Conservation (phyloP, 2,329 filamentous ascomycete species). For the Hypoxylon sp. region DNA sequence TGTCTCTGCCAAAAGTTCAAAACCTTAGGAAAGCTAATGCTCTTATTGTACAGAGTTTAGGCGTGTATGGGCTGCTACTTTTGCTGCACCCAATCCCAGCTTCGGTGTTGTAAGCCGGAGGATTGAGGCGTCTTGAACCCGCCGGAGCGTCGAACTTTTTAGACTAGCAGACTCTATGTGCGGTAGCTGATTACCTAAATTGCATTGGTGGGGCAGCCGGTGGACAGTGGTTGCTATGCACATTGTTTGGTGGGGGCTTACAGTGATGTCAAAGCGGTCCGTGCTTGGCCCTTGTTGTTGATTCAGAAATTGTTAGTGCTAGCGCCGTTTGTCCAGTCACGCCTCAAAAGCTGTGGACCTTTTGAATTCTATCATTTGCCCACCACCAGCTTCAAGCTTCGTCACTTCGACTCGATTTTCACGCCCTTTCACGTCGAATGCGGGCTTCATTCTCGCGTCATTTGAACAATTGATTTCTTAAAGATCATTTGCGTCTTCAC, state of each 20-base stretch:
- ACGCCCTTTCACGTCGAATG: slow-evolving; percentile 38
- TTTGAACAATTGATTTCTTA: slow-evolving; percentile 39
- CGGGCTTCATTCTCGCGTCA: slow-evolving; percentile 45
- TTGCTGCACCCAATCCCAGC: not conserved
- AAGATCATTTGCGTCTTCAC: slow-evolving; percentile 7
- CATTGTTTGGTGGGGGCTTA: slow-evolving; percentile 35
- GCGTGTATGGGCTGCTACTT: slow-evolving; percentile 3
- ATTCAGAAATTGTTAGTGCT: slow-evolving; percentile 52
- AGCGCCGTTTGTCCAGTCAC: slow-evolving; percentile 32
- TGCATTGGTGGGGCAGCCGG: slow-evolving; percentile 17
- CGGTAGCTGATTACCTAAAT: slow-evolving; percentile 19
- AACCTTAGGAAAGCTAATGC: not conserved
- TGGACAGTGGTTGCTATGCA: slow-evolving; percentile 46
- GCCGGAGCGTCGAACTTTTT: slow-evolving; percentile 11
- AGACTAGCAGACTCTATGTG: slow-evolving; percentile 1
- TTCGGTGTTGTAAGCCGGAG: slow-evolving; percentile 24
- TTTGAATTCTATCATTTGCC: slow-evolving; percentile 29
- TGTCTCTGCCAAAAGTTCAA: slow-evolving; percentile 5
- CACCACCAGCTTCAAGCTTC: slow-evolving; percentile 33
- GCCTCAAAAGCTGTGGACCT: slow-evolving; percentile 30
- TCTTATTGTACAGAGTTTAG: not conserved
- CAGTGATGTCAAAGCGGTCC: slow-evolving; percentile 45
- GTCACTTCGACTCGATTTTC: slow-evolving; percentile 31
- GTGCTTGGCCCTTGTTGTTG: slow-evolving; percentile 46
- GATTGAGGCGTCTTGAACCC: slow-evolving; percentile 16